Conservation (phyloP, 371 early-diverging fungal species). For the Rhizopus arrhizus region DNA sequence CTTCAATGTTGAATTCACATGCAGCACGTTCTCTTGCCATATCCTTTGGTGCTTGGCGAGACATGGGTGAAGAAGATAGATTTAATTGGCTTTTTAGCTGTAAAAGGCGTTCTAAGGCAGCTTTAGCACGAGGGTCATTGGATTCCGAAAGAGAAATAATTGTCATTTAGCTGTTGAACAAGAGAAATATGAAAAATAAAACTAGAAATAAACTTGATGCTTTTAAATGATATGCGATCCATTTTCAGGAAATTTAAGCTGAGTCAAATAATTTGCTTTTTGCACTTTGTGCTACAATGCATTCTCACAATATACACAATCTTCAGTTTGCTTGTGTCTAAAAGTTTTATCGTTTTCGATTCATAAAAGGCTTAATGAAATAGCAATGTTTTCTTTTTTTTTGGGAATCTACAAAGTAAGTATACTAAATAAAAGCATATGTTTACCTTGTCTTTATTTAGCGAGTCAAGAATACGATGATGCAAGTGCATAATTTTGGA, state of each 20-base stretch:
- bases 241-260: slow-evolving; percentile 19
- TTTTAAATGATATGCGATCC: slow-evolving; percentile 1
- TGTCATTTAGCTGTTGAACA: slow-evolving; percentile 7
- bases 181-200: slow-evolving; percentile 6
- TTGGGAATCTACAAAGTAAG: too few relatives aligned
- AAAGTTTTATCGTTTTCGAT: too few relatives aligned
- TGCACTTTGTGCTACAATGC: too few relatives aligned
- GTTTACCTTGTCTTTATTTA: too few relatives aligned
- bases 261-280: slow-evolving; percentile 9
- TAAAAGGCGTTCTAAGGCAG: slow-evolving; percentile 41
- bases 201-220: neutral
- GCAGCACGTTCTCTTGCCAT: slow-evolving; percentile 54
- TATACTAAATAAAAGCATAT: too few relatives aligned
- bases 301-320: too few relatives aligned
- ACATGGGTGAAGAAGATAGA: slow-evolving; percentile 41
- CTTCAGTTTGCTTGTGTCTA: too few relatives aligned
- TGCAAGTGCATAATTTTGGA: too few relatives aligned
- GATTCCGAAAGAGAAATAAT: slow-evolving; percentile 13
- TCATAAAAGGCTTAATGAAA: too few relatives aligned
- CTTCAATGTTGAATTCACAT: slow-evolving; percentile 58
- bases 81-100: slow-evolving; percentile 45
- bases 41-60: slow-evolving; percentile 42
- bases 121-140: slow-evolving; percentile 32
- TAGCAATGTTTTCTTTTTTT: too few relatives aligned
- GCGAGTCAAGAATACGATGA: too few relatives aligned